phyloP scores from a whole-genome alignment of 768 basidiomycete genomes.

The Podaxis rugospora region DNA sequence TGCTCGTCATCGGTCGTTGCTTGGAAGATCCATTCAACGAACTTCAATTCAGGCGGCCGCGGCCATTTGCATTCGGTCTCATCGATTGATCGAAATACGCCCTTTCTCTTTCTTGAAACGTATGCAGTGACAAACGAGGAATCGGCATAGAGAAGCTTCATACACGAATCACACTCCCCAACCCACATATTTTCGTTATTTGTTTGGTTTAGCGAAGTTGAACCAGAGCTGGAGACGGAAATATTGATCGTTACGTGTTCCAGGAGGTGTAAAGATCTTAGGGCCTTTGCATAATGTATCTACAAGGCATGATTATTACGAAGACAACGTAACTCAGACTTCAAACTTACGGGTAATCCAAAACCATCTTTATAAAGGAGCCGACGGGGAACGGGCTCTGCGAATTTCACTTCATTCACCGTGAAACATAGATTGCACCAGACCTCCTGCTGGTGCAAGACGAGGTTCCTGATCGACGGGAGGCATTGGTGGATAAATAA shows the following conservation, averaged over 20 bases:
- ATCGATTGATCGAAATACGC: not conserved
- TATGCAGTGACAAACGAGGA: not conserved
- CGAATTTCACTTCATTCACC: not conserved
- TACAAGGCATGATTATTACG: not conserved
- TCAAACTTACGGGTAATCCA: slow-evolving; percentile 1
- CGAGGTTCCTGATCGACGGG: not conserved
- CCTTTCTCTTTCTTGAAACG: not conserved
- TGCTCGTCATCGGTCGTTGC: not conserved
- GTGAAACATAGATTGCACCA: slow-evolving; percentile 9
- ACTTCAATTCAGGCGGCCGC: not conserved
- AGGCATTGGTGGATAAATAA: not conserved
- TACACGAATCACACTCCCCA: slow-evolving; percentile 9
- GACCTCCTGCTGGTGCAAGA: not conserved
- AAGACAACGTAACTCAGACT: not conserved
- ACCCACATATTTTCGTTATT: not conserved
- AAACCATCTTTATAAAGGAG: slow-evolving; percentile 1
- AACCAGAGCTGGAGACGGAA: not conserved
- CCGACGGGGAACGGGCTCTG: not conserved
- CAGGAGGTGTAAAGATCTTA: not conserved
- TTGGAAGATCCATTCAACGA: not conserved
- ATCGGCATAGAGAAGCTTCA: not conserved
- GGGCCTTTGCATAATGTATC: slow-evolving; percentile 6
- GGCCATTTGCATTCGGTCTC: not conserved
- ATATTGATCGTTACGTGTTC: not conserved
- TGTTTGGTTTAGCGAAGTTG: not conserved